Evolutionary conservation across 805 yeast genomes (phyloP), one percentile per base, ranked within the genome.

Genomic region (Wickerhamiella alocasiicola): DNA sequence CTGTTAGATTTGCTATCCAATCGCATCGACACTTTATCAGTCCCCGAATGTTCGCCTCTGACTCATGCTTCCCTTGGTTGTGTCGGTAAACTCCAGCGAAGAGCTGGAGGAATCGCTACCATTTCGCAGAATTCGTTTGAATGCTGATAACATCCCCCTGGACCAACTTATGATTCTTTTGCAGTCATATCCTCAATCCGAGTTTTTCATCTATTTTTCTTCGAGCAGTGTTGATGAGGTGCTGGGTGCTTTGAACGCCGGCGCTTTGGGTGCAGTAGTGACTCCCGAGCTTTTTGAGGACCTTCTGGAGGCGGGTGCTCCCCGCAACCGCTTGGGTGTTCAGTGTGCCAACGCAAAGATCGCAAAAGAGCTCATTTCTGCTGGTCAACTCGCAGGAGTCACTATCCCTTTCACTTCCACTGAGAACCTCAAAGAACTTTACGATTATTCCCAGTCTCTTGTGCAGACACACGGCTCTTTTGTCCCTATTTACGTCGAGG

Each of bases 171-270:
- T 15, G 4, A 37, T 40, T 13, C 26, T 37, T 24, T n/a, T 36
- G 9, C 17, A 28, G 19, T 24, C 27, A 13, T 23, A 39, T 12
- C 21, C 34, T 9, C 21, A 16, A 12, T 55, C 62, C 9, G 58
- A 59, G 20, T 46, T 56, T 27, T 15, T 56, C 34, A 47, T 49
- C 19, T 44, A 45, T 20, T 44, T 54, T 16, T 43, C 44, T 5
- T 57, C 63, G 20, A 37, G 43, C 26, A 56, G 62, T 20, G 63
- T 65, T 30, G 79, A 76, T 44, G 56, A 55, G 13, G 53, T 66
- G 15, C 62, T 76, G 29, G 69, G 63, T 6, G 54, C 79, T 28
- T 65, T 81, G 43, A 80, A 81, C 52, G 64, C 63, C 38, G 91
- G 91, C 34, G 71, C 76, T 11, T 53, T 60, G 19, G 62, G 65